phyloP scores from a whole-genome alignment of 1,284 basidiomycete genomes.

The Tilletia caries region DNA sequence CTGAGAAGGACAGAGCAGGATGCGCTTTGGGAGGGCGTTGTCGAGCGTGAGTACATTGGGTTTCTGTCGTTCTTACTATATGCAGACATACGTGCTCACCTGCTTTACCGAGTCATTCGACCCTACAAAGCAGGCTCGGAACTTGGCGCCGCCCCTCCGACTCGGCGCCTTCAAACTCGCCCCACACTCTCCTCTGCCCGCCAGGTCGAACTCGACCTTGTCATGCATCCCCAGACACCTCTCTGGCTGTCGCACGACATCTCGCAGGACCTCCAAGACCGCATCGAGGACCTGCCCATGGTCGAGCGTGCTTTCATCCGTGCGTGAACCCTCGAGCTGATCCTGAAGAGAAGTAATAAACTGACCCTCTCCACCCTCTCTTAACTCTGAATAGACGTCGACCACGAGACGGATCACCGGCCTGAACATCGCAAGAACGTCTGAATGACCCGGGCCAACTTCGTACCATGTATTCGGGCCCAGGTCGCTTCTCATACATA shows the following conservation, averaged over 20 bases:
- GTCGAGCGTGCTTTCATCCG: slow-evolving; percentile 62
- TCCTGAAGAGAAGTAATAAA: too few species aligned
- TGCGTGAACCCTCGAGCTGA: not conserved
- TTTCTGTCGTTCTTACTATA: too few species aligned
- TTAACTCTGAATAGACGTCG: slow-evolving; percentile 21
- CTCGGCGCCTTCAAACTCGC: too few species aligned
- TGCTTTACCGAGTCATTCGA: too few species aligned
- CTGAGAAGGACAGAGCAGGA: slow-evolving; percentile 43
- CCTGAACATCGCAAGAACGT: slow-evolving; percentile 38
- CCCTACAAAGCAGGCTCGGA: too few species aligned
- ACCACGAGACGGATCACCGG: slow-evolving; percentile 41
- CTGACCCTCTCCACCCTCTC: not conserved
- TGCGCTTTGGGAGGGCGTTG: slow-evolving; percentile 41
- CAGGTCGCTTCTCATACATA: too few species aligned
- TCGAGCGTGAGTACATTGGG: slow-evolving; percentile 23
- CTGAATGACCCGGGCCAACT: not conserved
- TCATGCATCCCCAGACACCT: slow-evolving; percentile 83
- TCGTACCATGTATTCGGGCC: too few species aligned
- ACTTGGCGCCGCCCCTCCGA: too few species aligned
- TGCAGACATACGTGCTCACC: not conserved
- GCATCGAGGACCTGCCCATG: slow-evolving; percentile 83
- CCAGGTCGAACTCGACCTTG: slow-evolving; percentile 83
- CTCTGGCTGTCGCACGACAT: slow-evolving; percentile 89
- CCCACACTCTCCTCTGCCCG: not conserved
- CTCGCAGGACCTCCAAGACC: slow-evolving; percentile 86